Conservation (phyloP, 257 asterid genomes). For the Ajuga chamaepitys region DNA sequence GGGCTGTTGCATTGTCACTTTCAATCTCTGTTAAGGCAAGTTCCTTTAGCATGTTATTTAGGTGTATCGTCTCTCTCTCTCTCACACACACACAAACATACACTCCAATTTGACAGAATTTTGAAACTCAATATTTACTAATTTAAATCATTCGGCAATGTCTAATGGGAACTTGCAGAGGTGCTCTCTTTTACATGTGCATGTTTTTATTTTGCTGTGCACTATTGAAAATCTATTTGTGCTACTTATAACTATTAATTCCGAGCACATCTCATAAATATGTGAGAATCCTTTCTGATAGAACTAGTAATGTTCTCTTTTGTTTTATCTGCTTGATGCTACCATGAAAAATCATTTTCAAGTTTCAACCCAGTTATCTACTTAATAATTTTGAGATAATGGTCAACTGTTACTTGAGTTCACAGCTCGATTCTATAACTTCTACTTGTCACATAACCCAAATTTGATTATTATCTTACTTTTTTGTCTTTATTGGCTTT, state of each 20-base stretch:
- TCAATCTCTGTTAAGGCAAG: slow-evolving; percentile 79
- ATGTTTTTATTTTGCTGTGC: neutral
- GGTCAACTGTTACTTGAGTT: neutral
- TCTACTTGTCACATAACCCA: neutral
- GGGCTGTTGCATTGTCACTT: slow-evolving; percentile 87
- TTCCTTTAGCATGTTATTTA: neutral
- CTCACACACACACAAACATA: too few species aligned
- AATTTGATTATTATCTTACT: slow-evolving; percentile 12
- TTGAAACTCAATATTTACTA: neutral
- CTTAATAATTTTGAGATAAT: neutral
- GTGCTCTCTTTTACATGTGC: neutral
- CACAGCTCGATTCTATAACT: slow-evolving; percentile 8
- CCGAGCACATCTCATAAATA: neutral
- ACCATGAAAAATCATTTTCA: too few species aligned
- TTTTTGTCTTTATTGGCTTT: slow-evolving; percentile 25
- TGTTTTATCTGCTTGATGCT: neutral
- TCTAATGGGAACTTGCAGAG: neutral
- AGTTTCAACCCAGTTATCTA: too few species aligned
- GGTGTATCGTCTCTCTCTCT: neutral
- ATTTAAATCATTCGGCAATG: neutral
- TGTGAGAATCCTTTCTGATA: neutral
- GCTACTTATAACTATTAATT: neutral
- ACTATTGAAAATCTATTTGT: too few species aligned
- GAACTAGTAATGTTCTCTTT: neutral
- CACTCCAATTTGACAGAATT: neutral